A percentile compares a stretch with the other conserved stretches of the same genome.
Evolutionary conservation across 2,329 filamentous ascomycete genomes (phyloP).

Genomic region (Ustulina deusta): DNA sequence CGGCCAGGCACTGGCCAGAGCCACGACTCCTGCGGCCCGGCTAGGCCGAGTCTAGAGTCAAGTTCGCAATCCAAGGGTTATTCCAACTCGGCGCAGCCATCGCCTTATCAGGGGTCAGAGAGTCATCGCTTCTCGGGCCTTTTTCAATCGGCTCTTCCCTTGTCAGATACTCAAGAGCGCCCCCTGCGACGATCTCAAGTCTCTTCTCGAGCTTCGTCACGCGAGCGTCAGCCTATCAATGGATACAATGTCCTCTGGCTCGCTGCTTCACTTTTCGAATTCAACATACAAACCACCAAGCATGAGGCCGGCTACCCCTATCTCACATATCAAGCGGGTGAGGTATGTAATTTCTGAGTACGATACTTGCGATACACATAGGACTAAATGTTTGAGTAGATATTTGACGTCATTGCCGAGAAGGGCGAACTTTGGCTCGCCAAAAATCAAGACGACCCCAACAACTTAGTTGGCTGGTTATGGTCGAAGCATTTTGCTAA

Average conservation of each 20-base stretch:
- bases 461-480: constrained; percentile 89
- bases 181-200: constrained; percentile 66
- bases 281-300: constrained; percentile 93
- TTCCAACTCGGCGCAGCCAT: constrained; percentile 67
- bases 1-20: constrained; percentile 72
- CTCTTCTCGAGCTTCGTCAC: constrained; percentile 70
- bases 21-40: constrained; percentile 64
- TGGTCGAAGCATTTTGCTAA: constrained; percentile 98
- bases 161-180: constrained; percentile 74
- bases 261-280: constrained; percentile 94
- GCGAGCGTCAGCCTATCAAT: constrained; percentile 66
- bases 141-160: constrained; percentile 88
- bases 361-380: background rate
- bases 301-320: constrained; percentile 96
- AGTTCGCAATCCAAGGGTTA: constrained; percentile 61
- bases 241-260: constrained; percentile 85
- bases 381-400: constrained; percentile 57
- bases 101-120: constrained; percentile 60
- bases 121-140: constrained; percentile 76
- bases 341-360: constrained; percentile 64
- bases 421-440: constrained; percentile 98
- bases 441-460: constrained; percentile 92
- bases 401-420: constrained; percentile 92
- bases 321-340: constrained; percentile 92
- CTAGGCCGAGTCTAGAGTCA: constrained; percentile 66